These are phyloP conservation scores for Backusella macrospora DNA, from an alignment of 192 early-diverging fungal genomes.

Conservation along the genomic window DNA sequence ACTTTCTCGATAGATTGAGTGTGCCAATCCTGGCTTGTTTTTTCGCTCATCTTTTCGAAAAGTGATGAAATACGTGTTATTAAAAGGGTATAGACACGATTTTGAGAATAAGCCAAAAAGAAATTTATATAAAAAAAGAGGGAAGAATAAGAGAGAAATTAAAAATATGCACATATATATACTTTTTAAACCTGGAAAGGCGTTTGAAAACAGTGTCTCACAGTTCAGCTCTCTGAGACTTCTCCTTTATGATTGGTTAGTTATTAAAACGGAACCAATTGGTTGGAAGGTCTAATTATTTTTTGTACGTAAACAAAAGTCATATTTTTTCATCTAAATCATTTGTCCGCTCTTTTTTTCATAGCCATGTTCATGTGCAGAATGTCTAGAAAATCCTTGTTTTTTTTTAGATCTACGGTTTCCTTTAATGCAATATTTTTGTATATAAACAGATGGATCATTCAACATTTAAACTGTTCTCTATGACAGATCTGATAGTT, in stretches of 20 bases:
- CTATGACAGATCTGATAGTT: too few species aligned
- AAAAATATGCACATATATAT: not conserved
- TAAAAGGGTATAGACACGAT: not conserved
- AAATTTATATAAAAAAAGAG: not conserved
- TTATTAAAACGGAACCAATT: not conserved
- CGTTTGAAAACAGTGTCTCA: not conserved
- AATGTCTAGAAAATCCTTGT: not conserved
- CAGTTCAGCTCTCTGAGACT: not conserved
- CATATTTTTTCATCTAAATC: not conserved
- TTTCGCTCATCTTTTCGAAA: conserved; percentile 4
- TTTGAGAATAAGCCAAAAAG: not conserved
- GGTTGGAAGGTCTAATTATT: not conserved
- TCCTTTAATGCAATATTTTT: too few species aligned
- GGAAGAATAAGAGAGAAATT: not conserved
- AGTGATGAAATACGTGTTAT: not conserved
- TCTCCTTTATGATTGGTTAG: not conserved
- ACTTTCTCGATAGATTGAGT: conserved; percentile 18
- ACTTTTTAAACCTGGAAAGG: conserved; percentile 1
- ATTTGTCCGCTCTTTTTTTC: not conserved
- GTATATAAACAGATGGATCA: too few species aligned
- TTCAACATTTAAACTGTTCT: too few species aligned
- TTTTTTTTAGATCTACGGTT: too few species aligned
- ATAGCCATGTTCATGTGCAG: not conserved
- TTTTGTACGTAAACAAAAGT: conserved; percentile 10
- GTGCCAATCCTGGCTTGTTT: conserved; percentile 13